Evolutionary conservation across 2,329 filamentous ascomycete genomes (phyloP), one percentile per base, ranked within the genome.

Genomic region (Neobulgaria alba): DNA sequence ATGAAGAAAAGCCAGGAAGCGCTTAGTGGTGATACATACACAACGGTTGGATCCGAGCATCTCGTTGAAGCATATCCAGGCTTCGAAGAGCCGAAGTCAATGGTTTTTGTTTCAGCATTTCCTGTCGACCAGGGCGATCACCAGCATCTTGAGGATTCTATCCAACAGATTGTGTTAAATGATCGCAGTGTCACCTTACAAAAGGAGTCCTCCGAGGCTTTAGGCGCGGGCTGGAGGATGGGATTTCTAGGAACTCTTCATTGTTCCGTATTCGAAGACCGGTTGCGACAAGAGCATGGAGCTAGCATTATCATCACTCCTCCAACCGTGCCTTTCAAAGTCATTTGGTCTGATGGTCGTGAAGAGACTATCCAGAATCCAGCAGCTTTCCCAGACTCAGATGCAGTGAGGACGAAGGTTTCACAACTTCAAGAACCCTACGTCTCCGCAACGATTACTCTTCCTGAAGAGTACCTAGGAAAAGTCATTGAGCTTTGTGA

Each of bases 211-310:
- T 95, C 89, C 0, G 88, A 96, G 57, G 92, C 92, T 1, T 70
- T 98, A 0, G 92, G 92, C 1, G 85, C 90, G 1, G 92, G 92
- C 2, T 98, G 92, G 82, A 80, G 92, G 33, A 67, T 98, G 9
- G 92, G 92, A 0, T 98, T 98, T 58, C 66, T 98, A 3, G 92
- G 92, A n/a, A 96, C 89, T 10, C 68, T 98, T 35, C 92, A 98
- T 62, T 96, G 92, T 65, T 96, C 89, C n/a, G 92, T 98, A 3
- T 98, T 98, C 55, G 89, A 98, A 63, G 92, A 98, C 62, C 84
- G 92, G 1, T 67, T 98, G 39, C 79, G 87, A 32, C 88, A 95
- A 63, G 92, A 98, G 62, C 89, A 98, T 56, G 92, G 90, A 4
- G 84, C 85, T 2, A 92, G 80, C 56, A 88, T 98, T 58, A 95